Conservation (phyloP, 129 eudicot genomes). For the Scalesia atractyloides region DNA sequence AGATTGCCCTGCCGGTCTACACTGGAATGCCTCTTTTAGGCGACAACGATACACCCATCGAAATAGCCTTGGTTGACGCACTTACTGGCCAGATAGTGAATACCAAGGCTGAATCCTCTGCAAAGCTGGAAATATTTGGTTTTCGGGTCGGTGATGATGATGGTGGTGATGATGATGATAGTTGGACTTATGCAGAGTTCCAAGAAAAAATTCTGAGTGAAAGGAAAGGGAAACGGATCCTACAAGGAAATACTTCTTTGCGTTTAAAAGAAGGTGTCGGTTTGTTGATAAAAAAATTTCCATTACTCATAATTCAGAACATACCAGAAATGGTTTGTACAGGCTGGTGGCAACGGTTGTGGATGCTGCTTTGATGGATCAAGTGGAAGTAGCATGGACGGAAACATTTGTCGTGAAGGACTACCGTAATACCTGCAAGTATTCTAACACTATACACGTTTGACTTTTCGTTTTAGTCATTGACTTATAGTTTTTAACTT, state of each 20-base stretch:
- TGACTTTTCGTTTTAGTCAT: neutral
- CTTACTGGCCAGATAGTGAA: conserved; percentile 41
- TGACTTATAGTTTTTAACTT: neutral
- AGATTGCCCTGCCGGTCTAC: conserved; percentile 37
- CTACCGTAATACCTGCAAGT: conserved; percentile 45
- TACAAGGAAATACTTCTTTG: conserved; percentile 43
- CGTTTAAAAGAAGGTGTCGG: conserved; percentile 53
- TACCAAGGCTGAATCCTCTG: conserved; percentile 52
- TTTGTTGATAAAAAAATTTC: conserved; percentile 27
- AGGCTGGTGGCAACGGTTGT: conserved; percentile 50
- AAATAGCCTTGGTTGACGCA: conserved; percentile 50
- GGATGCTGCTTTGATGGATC: conserved; percentile 23
- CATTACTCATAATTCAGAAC: conserved; percentile 40
- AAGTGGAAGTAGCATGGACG: conserved; percentile 59
- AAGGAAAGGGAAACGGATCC: conserved; percentile 48
- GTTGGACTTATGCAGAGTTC: conserved; percentile 51
- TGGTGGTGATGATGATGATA: conserved; percentile 37
- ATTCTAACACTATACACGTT: neutral
- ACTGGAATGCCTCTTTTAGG: conserved; percentile 56
- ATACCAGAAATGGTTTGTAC: conserved; percentile 43
- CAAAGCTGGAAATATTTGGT: conserved; percentile 48
- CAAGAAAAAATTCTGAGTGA: conserved; percentile 39
- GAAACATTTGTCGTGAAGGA: conserved; percentile 53
- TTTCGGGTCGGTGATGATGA: conserved; percentile 38
- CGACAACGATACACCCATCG: conserved; percentile 26